Base-by-base conservation (phyloP, 2,329 filamentous ascomycete genomes). In the Hymenoscyphus salicellus region DNA sequence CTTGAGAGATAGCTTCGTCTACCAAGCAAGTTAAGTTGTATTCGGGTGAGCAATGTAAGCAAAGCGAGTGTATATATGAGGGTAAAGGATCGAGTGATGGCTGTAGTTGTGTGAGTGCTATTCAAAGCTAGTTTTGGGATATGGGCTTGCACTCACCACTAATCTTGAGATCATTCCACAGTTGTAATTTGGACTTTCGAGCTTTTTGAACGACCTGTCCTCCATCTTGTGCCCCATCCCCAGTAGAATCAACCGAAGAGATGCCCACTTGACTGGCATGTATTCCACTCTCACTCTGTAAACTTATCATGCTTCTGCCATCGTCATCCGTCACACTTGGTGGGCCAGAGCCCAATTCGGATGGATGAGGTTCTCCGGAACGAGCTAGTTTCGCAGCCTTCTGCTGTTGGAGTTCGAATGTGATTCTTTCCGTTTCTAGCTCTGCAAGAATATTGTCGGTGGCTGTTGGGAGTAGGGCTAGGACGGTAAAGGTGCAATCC, bases 161-260 rank as follows among this genome's bases (percentile, higher is more conserved):
- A 71, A 98, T 97, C 75, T 96, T 97, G 78, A 99, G 85, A 75
- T 99, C 94, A 77, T 96, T 93, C 95, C 95, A 99, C 55, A 99
- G 82, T 79, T 98, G 93, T 59, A 91, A 86, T 83, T 98, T 98
- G 66, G 88, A 92, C 79, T 89, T 93, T 70, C 81, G 82, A 30
- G 79, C 71, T 77, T 87, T 91, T 65, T 84, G 83, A 65, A 75
- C 74, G 30, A 71, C 75, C 61, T 66, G 74, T 61, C 67, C 81
- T 75, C 73, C 82, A 68, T 79, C 80, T 72, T 77, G 80, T 62
- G 60, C 76, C 66, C 69, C 77, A 69, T 73, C 78, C 23, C 68
- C 70, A 56, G 63, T 76, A 55, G 80, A 78, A 28, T 84, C 82
- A 0, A 80, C 79, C 52, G 81, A 77, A 3, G 87, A 83, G 20